Base-by-base conservation (phyloP, 2,329 filamentous ascomycete genomes). In the Cercospora janseana region DNA sequence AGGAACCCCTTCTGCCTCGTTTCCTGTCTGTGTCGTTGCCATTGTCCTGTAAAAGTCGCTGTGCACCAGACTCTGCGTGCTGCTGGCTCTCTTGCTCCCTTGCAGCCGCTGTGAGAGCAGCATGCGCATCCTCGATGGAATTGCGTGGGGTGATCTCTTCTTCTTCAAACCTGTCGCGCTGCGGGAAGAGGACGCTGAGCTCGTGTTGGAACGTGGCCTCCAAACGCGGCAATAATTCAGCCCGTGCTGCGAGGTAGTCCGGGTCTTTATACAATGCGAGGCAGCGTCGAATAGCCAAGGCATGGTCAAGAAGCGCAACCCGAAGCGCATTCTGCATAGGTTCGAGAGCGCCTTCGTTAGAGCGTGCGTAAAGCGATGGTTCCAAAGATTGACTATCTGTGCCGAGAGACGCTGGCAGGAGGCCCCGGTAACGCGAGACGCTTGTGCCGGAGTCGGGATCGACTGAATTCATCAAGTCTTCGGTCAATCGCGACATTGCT, bases 261-360 rank as follows among this genome's bases (percentile, higher is more conserved):
- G 82, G 29, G 70, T 79, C 72, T 77, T 82, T 68, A 79, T 82
- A 51, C 79, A 78, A 68, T 76, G 76, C 56, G 6, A 97, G 70
- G 62, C 88, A 92, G 57, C 88, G 83, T 72, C 92, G 90, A 61
- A 97, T 83, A 68, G 88, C 85, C 52, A 95, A 79, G 2, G 89
- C 88, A 68, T 97, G 91, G 63, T 97, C 93, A 32, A 95, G 79
- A 23, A 97, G 77, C 0, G 89, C 87, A 67, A 91, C 87, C 63
- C 86, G 86, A 58, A 97, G 82, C 1, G 90, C 88, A 41, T 81
- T 88, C 58, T 94, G 85, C 61, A 90, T 78, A 2, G 74, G 73
- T 57, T 78, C 76, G 20, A 73, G 62, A 24, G 68, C 66, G 0
- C 75, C 74, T 16, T 72, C 69, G 26, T 76, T 51, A 4, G 54